Percentiles rank a stretch among this genome's conserved stretches.
Conservation (phyloP, 257 asterid genomes). For the Apocynum venetum region DNA sequence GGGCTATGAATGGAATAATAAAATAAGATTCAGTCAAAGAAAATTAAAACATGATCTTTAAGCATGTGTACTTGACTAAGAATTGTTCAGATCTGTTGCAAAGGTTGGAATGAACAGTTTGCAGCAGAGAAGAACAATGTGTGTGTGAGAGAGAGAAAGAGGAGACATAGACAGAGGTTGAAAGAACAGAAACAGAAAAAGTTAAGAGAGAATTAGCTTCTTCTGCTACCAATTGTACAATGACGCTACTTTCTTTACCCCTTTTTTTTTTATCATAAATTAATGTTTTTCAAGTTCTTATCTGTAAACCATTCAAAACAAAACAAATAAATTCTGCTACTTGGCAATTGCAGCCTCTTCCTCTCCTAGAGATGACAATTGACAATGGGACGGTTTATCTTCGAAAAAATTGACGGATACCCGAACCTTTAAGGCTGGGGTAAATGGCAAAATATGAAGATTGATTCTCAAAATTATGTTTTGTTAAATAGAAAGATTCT, state of each 20-base stretch:
- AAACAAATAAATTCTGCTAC: neutral
- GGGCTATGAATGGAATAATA: neutral
- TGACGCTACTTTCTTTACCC: neutral
- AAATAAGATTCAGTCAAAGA: neutral
- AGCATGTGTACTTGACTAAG: neutral
- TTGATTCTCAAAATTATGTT: neutral
- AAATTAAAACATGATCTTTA: neutral
- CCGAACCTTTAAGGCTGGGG: neutral
- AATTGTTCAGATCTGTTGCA: neutral
- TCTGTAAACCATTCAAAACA: neutral
- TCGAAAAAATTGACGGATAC: neutral
- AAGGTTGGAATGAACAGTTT: conserved; percentile 4
- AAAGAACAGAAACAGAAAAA: neutral
- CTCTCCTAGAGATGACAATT: neutral
- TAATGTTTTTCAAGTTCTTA: neutral
- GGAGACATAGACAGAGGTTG: conserved; percentile 1
- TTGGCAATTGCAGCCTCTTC: neutral
- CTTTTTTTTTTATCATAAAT: no score
- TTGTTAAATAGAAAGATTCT: neutral
- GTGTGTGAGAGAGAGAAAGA: neutral
- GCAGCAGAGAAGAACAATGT: neutral
- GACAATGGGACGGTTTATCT: neutral
- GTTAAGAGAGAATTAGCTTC: conserved; percentile 6
- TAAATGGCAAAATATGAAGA: no score
- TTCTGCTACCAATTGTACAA: neutral